A percentile compares a stretch with the other conserved stretches of the same genome.
phyloP scores from a whole-genome alignment of 2,329 filamentous ascomycete genomes.

The Aspergillus texensis region DNA sequence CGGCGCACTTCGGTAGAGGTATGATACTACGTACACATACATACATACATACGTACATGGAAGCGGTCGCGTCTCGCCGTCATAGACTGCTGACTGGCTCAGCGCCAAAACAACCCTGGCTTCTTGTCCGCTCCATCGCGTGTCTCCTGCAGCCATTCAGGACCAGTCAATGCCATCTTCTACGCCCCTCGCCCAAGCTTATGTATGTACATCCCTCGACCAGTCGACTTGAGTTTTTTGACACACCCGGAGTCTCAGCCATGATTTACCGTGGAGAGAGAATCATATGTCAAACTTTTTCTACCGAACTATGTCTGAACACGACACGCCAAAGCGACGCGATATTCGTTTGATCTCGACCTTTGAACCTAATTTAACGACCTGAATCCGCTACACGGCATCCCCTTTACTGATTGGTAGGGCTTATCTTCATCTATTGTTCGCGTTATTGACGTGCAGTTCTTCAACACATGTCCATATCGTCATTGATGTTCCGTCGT shows the following conservation, averaged over 20 bases:
- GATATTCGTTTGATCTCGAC: neutral
- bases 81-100: conserved; percentile 31
- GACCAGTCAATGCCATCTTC: neutral
- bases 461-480: neutral
- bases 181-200: conserved; percentile 7
- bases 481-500: neutral
- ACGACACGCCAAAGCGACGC: neutral
- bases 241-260: conserved; percentile 7
- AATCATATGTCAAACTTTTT: conserved; percentile 4
- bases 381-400: neutral
- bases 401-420: neutral
- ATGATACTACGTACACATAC: neutral
- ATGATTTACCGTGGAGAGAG: neutral
- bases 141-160: conserved; percentile 14
- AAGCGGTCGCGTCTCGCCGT: conserved; percentile 32
- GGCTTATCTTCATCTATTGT: neutral
- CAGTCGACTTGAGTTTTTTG: conserved; percentile 11
- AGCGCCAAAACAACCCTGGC: conserved; percentile 27
- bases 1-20: conserved; percentile 9
- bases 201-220: conserved; percentile 8
- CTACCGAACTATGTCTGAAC: neutral
- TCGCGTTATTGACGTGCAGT: neutral
- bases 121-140: conserved; percentile 27
- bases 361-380: neutral
- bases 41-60: conserved; percentile 7